Percentiles rank a stretch among this genome's conserved stretches.
Conservation (phyloP, 352 stramenopile genomes). For the Thraustotheca clavata region DNA sequence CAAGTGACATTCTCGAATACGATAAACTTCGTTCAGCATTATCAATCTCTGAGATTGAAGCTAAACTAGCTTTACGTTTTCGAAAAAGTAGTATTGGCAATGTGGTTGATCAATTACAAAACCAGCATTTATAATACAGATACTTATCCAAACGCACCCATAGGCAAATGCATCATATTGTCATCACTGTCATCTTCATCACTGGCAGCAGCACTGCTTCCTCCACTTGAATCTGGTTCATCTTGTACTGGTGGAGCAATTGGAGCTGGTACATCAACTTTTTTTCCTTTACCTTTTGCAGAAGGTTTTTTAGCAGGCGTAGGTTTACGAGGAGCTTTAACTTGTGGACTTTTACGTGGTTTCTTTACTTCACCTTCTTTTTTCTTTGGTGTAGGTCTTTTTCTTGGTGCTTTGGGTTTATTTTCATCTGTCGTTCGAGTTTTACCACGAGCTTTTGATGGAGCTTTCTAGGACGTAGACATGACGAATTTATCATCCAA, state of each 20-base stretch:
- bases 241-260: constrained; percentile 1
- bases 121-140: not conserved
- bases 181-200: constrained; percentile 54
- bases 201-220: constrained; percentile 26
- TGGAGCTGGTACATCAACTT: not conserved
- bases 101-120: constrained; percentile 26
- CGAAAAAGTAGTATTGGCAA: constrained; percentile 37
- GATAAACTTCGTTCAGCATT: constrained; percentile 42
- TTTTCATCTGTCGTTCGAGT: not conserved
- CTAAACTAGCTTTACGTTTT: constrained; percentile 59
- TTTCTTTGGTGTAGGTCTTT: constrained; percentile 11
- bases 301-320: constrained; percentile 4
- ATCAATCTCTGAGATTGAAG: constrained; percentile 38
- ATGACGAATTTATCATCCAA: not conserved
- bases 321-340: constrained; percentile 2
- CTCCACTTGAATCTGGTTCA: constrained; percentile 30
- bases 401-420: constrained; percentile 4
- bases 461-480: constrained; percentile 9
- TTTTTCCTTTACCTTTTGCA: not conserved
- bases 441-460: constrained; percentile 9
- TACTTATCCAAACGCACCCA: constrained; percentile 41
- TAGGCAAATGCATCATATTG: constrained; percentile 49
- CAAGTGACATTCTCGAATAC: constrained; percentile 62
- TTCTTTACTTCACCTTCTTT: not conserved
- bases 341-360: not conserved